These are phyloP conservation scores for Saccharomyces hybrid DNA, from an alignment of 1,139 yeast genomes.

Conservation along the genomic window DNA sequence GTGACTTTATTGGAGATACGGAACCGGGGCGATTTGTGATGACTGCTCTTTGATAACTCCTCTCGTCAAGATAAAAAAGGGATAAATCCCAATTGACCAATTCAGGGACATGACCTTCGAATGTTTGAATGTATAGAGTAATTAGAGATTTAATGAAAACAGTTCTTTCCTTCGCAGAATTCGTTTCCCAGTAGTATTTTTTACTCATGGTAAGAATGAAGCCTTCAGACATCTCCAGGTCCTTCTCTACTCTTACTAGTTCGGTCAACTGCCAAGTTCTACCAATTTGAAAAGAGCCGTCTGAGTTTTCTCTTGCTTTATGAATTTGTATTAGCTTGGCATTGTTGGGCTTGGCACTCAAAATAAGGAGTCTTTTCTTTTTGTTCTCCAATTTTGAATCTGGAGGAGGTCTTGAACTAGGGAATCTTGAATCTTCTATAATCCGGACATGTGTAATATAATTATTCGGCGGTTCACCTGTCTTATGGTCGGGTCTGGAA, in stretches of 20 bases:
- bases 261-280: conserved; percentile 88
- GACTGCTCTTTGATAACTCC: conserved; percentile 31
- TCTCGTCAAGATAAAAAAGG: conserved; percentile 34
- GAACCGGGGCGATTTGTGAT: conserved; percentile 8
- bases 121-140: conserved; percentile 58
- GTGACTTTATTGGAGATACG: conserved; percentile 4
- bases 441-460: conserved; percentile 57
- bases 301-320: conserved; percentile 76
- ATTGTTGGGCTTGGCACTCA: conserved; percentile 40
- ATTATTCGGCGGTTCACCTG: conserved; percentile 38
- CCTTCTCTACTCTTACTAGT: conserved; percentile 50
- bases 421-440: conserved; percentile 44
- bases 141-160: conserved; percentile 59
- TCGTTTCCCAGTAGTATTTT: conserved; percentile 80
- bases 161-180: conserved; percentile 58
- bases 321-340: conserved; percentile 68
- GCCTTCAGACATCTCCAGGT: conserved; percentile 45
- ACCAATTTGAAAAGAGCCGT: conserved; percentile 79
- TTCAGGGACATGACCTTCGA: conserved; percentile 60
- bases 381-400: conserved; percentile 36
- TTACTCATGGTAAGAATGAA: conserved; percentile 62
- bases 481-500: conserved; percentile 34
- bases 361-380: conserved; percentile 41
- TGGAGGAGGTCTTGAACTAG: conserved; percentile 41
- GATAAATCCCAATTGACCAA: conserved; percentile 43